Evolutionary conservation across 1,139 yeast genomes (phyloP), one percentile per base, ranked within the genome.

Genomic region (Candida smagusa): DNA sequence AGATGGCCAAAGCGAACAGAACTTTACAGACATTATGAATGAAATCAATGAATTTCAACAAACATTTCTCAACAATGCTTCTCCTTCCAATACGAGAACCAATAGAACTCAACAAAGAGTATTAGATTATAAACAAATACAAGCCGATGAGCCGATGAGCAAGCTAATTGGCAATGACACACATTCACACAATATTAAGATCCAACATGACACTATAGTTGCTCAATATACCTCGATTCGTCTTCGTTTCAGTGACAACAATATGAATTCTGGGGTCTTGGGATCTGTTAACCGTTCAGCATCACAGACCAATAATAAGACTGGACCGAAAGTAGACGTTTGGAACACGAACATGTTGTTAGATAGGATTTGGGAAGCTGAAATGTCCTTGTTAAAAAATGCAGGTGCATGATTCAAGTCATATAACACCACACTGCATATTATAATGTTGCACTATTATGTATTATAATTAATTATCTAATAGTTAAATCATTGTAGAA

Each of bases 181-280:
- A 6, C 49, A 54, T 24, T 40, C 43, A n/a, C 43, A 40, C 19
- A 37, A 37, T 13, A 53, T 59, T 35, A 64, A 57, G 36, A 65
- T 66, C 27, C 72, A 66, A 40, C 60, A 68, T 41, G 74, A 70
- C 42, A 60, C 66, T 2, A 52, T 70, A 3, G 45, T 53, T 33
- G 58, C 66, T 3, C 71, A 69, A 37, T 69, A 67, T 49, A 66
- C 61, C 8, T 57, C 61, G 9, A 59, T 70, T n/a, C 46, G 74
- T 28, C 51, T 68, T 13, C 45, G 74, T 30, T 70, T 66, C 3
- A 54, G 57, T 11, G 42, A 45, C 8, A 39, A 48, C 27, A 28
- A 38, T 8, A 30, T 45, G 3, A 35, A 35, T 11, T 43, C 43
- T 7, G 53, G 50, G 5, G 46, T 47, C 12, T 30, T 46, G 23